Evolutionary conservation across 164 flowering plant species (phyloP), one percentile per base, ranked within the genome.

Genomic region (Dillenia suffruticosa): DNA sequence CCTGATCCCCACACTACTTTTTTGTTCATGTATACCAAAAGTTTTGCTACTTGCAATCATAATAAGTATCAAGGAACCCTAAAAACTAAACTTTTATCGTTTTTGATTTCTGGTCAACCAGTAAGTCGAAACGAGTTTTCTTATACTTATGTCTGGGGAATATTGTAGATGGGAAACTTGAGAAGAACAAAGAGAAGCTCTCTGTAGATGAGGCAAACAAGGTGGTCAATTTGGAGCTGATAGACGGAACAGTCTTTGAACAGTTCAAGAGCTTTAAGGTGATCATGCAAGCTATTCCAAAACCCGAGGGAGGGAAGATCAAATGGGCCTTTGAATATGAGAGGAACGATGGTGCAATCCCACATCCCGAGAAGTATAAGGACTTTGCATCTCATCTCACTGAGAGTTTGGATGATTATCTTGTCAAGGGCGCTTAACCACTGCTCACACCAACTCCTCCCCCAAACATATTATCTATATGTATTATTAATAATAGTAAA

Each of bases 311-410:
- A 1, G 44, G 61, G 32, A 16, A 57, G 13, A 60, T 73, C 26
- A 54, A 46, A 3, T 69, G 67, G 67, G 58, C 46, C 13, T 0
- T 73, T 10, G 73, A 69, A 14, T 69, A 65, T 51, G 76, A 73
- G 62, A 73, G 65, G 57, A 9, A 22, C 1, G 51, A 65, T 15
- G 64, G 46, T 3, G 48, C 46, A 40, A 26, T 58, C 14, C 56
- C 59, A 2, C 62, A 54, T 7, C 72, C 76, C 0, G 24, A 54
- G 2, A 40, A 51, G 2, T 62, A 47, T 8, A 57, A 58, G 2
- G 51, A 71, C 12, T 58, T 63, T 4, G 1, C 3, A n/a, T 14
- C 47, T 9, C 49, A 22, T 19, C 11, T 59, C 16, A 9, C 58
- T 15, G 54, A 57, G 43, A 55, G 49, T 11, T 9, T 70, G 10